Percentiles rank a stretch among this genome's conserved stretches.
Evolutionary conservation across 164 flowering plant genomes (phyloP).

Genomic region (Magnolia kwangsiensis): DNA sequence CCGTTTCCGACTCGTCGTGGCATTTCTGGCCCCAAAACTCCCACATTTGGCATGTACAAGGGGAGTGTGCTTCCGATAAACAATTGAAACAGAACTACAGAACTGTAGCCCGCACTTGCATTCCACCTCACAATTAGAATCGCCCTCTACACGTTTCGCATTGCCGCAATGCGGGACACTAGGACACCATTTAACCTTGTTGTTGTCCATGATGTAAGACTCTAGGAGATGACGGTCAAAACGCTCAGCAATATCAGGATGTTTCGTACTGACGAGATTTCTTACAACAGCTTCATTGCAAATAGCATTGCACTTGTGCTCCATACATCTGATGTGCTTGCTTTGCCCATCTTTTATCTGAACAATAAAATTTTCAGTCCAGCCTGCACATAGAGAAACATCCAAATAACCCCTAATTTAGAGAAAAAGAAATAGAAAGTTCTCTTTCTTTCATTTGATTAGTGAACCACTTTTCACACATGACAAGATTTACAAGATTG

Average conservation of each 20-base stretch:
- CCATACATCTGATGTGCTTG: constrained; percentile 82
- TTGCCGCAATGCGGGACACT: constrained; percentile 94
- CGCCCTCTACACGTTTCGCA: constrained; percentile 79
- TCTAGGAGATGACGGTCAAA: constrained; percentile 81
- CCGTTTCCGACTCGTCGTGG: constrained; percentile 77
- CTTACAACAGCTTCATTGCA: constrained; percentile 79
- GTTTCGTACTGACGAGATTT: constrained; percentile 50
- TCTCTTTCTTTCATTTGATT: not conserved
- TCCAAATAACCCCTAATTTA: not conserved
- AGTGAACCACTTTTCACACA: not conserved
- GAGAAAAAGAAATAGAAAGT: not conserved
- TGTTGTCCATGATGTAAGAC: constrained; percentile 83
- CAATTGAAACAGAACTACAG: constrained; percentile 91
- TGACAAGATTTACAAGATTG: too few relatives aligned
- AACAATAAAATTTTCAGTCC: constrained; percentile 76
- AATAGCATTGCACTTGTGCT: constrained; percentile 73
- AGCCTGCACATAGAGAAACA: constrained; percentile 30
- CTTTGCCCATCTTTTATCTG: constrained; percentile 89
- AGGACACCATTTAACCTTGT: constrained; percentile 91
- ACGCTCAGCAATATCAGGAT: constrained; percentile 63
- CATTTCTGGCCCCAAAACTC: constrained; percentile 80
- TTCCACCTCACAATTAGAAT: constrained; percentile 71
- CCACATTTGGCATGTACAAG: constrained; percentile 94
- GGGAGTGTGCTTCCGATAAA: constrained; percentile 79
- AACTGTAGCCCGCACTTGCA: constrained; percentile 80